A percentile compares a stretch with the other conserved stretches of the same genome.
phyloP scores from a whole-genome alignment of 805 yeast species.

The Zygosaccharomyces siamensis region DNA sequence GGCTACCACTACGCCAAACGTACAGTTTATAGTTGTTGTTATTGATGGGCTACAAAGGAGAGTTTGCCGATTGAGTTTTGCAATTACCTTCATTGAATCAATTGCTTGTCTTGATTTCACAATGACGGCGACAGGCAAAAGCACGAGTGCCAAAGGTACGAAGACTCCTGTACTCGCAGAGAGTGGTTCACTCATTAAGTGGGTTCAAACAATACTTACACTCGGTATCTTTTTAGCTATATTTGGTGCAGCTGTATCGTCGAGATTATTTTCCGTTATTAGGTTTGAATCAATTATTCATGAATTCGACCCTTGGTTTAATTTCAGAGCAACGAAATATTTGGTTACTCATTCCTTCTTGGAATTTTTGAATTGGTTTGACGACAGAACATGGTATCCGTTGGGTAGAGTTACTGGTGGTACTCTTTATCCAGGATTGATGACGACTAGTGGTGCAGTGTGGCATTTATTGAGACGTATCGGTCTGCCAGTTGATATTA shows the following conservation, averaged over 20 bases:
- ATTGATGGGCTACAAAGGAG: too few species aligned
- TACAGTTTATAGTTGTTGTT: too few species aligned
- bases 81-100: not conserved
- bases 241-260: constrained; percentile 87
- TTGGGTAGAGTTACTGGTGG: constrained; percentile 99
- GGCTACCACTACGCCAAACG: not conserved
- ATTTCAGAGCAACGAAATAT: constrained; percentile 92
- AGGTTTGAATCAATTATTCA: constrained; percentile 95
- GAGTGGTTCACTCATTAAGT: constrained; percentile 8
- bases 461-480: constrained; percentile 64
- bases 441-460: constrained; percentile 94
- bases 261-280: constrained; percentile 92
- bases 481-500: constrained; percentile 84
- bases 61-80: not conserved
- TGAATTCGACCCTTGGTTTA: constrained; percentile 97
- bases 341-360: constrained; percentile 78
- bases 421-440: constrained; percentile 93
- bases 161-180: not conserved
- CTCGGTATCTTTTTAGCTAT: constrained; percentile 66
- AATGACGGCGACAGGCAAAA: not conserved
- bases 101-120: not conserved
- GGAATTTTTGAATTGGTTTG: constrained; percentile 96
- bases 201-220: constrained; percentile 40
- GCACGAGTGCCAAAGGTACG: not conserved
- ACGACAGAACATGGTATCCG: constrained; percentile 98